These are phyloP conservation scores for Fusarium annulatum DNA, from an alignment of 2,329 filamentous ascomycete genomes.

Conservation along the genomic window DNA sequence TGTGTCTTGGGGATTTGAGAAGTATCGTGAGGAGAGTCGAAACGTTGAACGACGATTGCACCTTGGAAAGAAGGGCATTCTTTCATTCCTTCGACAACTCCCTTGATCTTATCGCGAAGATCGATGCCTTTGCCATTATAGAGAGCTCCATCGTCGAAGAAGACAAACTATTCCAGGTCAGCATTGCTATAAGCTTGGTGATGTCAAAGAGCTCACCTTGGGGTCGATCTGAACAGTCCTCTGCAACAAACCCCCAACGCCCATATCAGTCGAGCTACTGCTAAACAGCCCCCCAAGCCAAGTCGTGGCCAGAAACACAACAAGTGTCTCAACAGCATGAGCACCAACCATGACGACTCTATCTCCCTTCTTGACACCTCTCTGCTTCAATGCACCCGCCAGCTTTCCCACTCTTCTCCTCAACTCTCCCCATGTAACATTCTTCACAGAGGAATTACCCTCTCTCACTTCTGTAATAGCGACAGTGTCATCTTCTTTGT, in stretches of 20 bases:
- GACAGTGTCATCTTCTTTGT: conserved; percentile 78
- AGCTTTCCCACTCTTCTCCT: conserved; percentile 68
- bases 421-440: conserved; percentile 76
- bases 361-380: conserved; percentile 77
- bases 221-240: conserved; percentile 79
- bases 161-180: conserved; percentile 66
- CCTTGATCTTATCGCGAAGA: conserved; percentile 77
- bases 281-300: conserved; percentile 81
- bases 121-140: conserved; percentile 84
- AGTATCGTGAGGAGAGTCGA: conserved; percentile 69
- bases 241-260: conserved; percentile 80
- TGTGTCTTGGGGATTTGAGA: conserved; percentile 60
- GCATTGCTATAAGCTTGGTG: background rate
- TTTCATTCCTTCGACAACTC: conserved; percentile 74
- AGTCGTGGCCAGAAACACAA: conserved; percentile 75
- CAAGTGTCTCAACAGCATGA: conserved; percentile 79
- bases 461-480: conserved; percentile 80
- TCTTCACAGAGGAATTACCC: conserved; percentile 64
- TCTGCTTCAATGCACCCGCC: conserved; percentile 72
- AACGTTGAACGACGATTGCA: conserved; percentile 74
- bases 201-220: conserved; percentile 55
- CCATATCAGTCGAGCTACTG: conserved; percentile 85
- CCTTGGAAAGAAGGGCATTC: conserved; percentile 69
- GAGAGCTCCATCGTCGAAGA: conserved; percentile 82
- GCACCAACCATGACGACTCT: conserved; percentile 79